These are phyloP conservation scores for Pneumocystis sp. DNA, from an alignment of 1,139 yeast species.

Conservation along the genomic window DNA sequence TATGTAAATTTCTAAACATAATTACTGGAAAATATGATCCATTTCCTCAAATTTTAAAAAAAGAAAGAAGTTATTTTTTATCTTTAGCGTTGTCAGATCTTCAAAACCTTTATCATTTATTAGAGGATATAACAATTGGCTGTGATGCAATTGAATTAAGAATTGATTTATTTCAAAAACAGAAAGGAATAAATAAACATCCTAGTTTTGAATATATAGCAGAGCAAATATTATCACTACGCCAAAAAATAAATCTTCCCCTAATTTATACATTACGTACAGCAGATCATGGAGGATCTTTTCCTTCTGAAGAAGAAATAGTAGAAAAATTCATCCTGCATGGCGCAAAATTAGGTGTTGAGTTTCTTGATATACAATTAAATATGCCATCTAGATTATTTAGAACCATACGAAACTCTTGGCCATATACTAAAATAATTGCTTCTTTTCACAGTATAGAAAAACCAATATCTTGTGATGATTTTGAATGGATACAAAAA, in stretches of 20 bases:
- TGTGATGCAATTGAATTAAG: conserved; percentile 72
- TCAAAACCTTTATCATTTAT: conserved; percentile 25
- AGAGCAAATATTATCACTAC: conserved; percentile 55
- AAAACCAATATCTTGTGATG: not conserved
- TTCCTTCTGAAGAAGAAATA: conserved; percentile 37
- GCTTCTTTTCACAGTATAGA: conserved; percentile 65
- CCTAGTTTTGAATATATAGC: conserved; percentile 39
- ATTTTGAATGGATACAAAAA: conserved; percentile 58
- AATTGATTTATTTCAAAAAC: conserved; percentile 47
- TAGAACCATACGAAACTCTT: conserved; percentile 17
- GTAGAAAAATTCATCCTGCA: conserved; percentile 40
- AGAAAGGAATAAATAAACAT: conserved; percentile 25
- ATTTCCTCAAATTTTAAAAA: conserved; percentile 29
- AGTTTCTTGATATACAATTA: conserved; percentile 38
- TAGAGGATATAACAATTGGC: conserved; percentile 47
- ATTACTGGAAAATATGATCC: conserved; percentile 45
- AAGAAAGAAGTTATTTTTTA: conserved; percentile 50
- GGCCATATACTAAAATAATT: conserved; percentile 52
- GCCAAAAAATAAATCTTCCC: conserved; percentile 54
- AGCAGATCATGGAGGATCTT: conserved; percentile 63
- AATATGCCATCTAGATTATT: not conserved
- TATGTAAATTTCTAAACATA: conserved; percentile 41
- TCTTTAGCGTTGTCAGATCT: conserved; percentile 48
- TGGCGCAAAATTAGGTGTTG: conserved; percentile 52
- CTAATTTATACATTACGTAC: conserved; percentile 73